Conservation (phyloP, 768 basidiomycete species). For the Mycena pura region DNA sequence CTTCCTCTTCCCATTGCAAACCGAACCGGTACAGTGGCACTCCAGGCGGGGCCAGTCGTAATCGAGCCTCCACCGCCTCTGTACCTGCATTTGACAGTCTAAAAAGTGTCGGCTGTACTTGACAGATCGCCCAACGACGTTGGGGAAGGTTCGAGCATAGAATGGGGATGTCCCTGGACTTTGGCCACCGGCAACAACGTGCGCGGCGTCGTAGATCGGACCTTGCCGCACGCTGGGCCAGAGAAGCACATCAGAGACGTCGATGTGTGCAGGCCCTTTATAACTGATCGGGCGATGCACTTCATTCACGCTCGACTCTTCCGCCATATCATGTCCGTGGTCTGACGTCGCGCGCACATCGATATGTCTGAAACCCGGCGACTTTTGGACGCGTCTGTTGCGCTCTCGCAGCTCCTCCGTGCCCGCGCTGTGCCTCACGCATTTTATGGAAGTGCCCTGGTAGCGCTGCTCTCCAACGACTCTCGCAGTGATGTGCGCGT, state of each 20-base stretch:
- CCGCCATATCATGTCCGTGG: slow-evolving; percentile 62
- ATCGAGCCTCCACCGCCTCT: no score
- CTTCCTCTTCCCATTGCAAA: neutral
- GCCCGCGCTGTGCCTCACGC: slow-evolving; percentile 73
- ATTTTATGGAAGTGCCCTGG: slow-evolving; percentile 78
- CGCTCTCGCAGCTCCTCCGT: slow-evolving; percentile 71
- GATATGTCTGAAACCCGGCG: slow-evolving; percentile 75
- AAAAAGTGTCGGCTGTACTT: no score
- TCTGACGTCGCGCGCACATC: slow-evolving; percentile 42
- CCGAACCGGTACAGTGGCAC: slow-evolving; percentile 15
- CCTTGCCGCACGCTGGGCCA: slow-evolving; percentile 50
- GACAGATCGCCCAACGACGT: no score
- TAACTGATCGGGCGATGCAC: slow-evolving; percentile 40
- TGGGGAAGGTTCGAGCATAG: slow-evolving; percentile 12
- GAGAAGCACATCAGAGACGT: slow-evolving; percentile 49
- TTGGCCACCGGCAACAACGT: slow-evolving; percentile 41
- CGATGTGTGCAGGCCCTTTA: slow-evolving; percentile 56
- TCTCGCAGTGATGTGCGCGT: slow-evolving; percentile 68
- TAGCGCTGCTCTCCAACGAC: slow-evolving; percentile 70
- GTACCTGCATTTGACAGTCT: no score
- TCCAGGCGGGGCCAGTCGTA: no score
- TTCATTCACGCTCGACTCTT: slow-evolving; percentile 48
- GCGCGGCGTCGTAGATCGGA: slow-evolving; percentile 52
- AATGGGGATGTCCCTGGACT: slow-evolving; percentile 40
- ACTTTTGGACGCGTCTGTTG: slow-evolving; percentile 77